Conservation (phyloP, 2,329 filamentous ascomycete species). For the Aaosphaeria arxii region DNA sequence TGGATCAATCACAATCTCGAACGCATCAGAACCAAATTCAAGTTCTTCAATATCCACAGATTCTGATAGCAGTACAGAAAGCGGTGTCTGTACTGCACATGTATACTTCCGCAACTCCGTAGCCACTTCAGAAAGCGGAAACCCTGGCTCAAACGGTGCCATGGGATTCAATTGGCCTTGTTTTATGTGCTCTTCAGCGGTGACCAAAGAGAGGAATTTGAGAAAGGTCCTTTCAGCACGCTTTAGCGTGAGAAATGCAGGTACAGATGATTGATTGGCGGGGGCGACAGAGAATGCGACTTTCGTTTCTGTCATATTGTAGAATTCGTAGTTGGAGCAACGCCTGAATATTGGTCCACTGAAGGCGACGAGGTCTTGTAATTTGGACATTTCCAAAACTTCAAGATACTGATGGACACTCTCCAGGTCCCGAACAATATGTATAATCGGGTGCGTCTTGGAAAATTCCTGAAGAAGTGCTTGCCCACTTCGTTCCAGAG, state of each 20-base stretch:
- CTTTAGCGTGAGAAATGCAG: conserved; percentile 66
- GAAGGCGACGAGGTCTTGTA: conserved; percentile 57
- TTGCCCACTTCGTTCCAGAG: conserved; percentile 64
- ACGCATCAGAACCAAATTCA: conserved; percentile 65
- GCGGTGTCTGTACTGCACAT: conserved; percentile 62
- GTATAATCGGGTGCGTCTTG: conserved; percentile 66
- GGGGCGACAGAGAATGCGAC: conserved; percentile 11
- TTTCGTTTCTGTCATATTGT: conserved; percentile 63
- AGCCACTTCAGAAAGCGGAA: conserved; percentile 61
- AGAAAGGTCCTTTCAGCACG: conserved; percentile 67
- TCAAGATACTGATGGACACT: conserved; percentile 63
- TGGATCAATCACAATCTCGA: conserved; percentile 58
- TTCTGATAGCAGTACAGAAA: conserved; percentile 55
- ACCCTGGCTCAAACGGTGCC: conserved; percentile 61
- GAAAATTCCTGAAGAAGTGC: conserved; percentile 60
- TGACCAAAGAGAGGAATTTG: conserved; percentile 63
- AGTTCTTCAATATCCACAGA: conserved; percentile 61
- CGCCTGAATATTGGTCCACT: conserved; percentile 59
- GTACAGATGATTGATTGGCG: conserved; percentile 34
- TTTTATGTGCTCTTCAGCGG: conserved; percentile 46
- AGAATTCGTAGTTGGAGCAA: conserved; percentile 74
- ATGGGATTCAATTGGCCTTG: conserved; percentile 24
- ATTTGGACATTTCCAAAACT: conserved; percentile 52
- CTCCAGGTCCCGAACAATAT: conserved; percentile 63
- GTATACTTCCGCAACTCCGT: conserved; percentile 63